Base-by-base conservation (phyloP, 78 protist species). In the Cavenderia fasciculata region DNA sequence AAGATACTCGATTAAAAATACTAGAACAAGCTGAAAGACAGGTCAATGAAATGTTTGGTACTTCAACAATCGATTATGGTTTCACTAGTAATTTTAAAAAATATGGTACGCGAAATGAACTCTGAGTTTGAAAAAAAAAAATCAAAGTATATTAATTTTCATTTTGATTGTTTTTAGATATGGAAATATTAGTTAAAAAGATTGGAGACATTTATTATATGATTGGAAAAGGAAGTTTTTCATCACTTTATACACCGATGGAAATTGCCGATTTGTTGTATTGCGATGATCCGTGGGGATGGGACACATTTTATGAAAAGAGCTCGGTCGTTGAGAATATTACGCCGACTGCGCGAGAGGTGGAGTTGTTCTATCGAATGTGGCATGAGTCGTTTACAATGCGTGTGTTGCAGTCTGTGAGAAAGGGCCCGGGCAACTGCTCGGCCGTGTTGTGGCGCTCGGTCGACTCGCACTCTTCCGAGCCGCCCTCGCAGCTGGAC, bases 301-400 rank as follows among this genome's bases (percentile, higher is more conserved):
- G 90, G 90, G 90, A 82, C 31, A 82, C 90, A 4, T 82, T 82
- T 82, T 82, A 47, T 46, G 90, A 82, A 41, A 68, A 44, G 27
- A 49, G 62, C 4, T 0, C 2, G 7, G 21, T 82, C 4, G 59
- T 82, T 19, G 78, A 82, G 41, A 31, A 70, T 43, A 57, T 82
- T 7, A 40, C 65, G 29, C 62, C 25, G 5, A 21, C 27, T 46
- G 1, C 3, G 31, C 41, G 76, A 57, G 90, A 82, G 19, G 73
- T 68, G 0, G 71, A 52, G 1, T 59, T 82, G n/a, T n/a, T 33
- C 27, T 82, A 82, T 57, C 41, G 90, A 38, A 82, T 82, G 90
- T 82, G 76, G 76, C 33, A 72, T 52, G 74, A 57, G 14, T 41
- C 78, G 6, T 54, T 46, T 34, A 4, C 36, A 1, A 57, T 43